Percentiles rank a stretch among this genome's conserved stretches.
phyloP scores from a whole-genome alignment of 2,329 filamentous ascomycete species.

The Ceratocystis diversiconidia region DNA sequence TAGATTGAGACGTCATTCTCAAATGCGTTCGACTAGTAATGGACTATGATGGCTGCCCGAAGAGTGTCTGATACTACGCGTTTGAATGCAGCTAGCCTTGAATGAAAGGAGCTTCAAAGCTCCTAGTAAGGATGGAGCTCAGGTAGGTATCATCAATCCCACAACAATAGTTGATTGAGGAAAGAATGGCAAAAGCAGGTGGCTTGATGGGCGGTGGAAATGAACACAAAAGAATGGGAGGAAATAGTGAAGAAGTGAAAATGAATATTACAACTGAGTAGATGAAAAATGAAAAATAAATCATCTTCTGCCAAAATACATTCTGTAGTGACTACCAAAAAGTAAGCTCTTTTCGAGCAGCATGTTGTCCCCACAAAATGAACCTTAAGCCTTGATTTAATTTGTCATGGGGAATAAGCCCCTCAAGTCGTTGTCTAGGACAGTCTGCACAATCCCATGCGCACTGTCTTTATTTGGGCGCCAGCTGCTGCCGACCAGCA shows the following conservation, averaged over 20 bases:
- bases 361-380: neutral
- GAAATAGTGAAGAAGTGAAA: too few relatives aligned
- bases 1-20: constrained; percentile 12
- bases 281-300: too few relatives aligned
- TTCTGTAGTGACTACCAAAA: too few relatives aligned
- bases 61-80: neutral
- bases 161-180: neutral
- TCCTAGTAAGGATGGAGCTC: neutral
- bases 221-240: neutral
- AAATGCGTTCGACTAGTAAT: neutral
- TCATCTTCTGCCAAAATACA: too few relatives aligned
- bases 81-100: neutral
- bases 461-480: neutral
- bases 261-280: too few relatives aligned
- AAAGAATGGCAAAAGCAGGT: neutral
- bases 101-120: neutral
- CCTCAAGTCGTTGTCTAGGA: neutral
- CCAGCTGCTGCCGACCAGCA: neutral
- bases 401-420: neutral
- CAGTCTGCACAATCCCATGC: neutral
- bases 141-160: neutral
- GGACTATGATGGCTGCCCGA: neutral
- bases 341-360: neutral
- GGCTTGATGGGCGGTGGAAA: neutral
- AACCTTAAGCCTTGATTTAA: neutral